Base-by-base conservation (phyloP, 768 basidiomycete genomes). In the Suillus subalutaceus region DNA sequence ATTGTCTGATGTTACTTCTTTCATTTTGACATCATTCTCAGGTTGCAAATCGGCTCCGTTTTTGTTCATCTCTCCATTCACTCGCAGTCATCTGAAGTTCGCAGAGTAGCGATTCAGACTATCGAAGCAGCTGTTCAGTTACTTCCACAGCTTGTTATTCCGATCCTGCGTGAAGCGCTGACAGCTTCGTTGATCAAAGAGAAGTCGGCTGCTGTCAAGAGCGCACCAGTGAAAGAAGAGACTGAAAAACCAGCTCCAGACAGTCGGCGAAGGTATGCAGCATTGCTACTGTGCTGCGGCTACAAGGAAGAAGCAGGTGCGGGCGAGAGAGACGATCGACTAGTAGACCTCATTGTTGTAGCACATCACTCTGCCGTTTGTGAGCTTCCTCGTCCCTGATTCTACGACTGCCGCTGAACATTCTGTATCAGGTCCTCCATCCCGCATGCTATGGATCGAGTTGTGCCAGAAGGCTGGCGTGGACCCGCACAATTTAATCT, bases 11-110 rank as follows among this genome's bases (percentile, higher is more conserved):
- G 23, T 50, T 46, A 13, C 50, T 65, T 37, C 59, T 62, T 59
- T 32, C 44, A 62, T 50, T 52, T 64, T 44, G 20, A 48, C 64
- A 65, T 23, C 37, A 26, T 32, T 23, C 40, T 0, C 64, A 93
- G 92, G 62, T 73, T 80, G 1, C 84, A 88, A 66, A 79, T 92
- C 13, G 93, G 94, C 6, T 79, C 84, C 6, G 82, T 87, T 0
- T 85, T 93, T 64, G 70, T 96, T 13, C 85, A 95, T 69, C 84
- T 96, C 4, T 86, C 86, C 0, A 80, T 90, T 18, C 87, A 92
- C 7, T 80, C 86, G 53, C 73, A 82, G 16, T 81, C 84, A n/a
- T 79, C 84, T 3, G 81, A 86, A 15, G 81, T 86, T 16, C 83
- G 92, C 10, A 80, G 85, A 62, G 75, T 75, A 4, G 82, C 86